phyloP scores from a whole-genome alignment of 1,284 basidiomycete species.

The Mycena citricolor region DNA sequence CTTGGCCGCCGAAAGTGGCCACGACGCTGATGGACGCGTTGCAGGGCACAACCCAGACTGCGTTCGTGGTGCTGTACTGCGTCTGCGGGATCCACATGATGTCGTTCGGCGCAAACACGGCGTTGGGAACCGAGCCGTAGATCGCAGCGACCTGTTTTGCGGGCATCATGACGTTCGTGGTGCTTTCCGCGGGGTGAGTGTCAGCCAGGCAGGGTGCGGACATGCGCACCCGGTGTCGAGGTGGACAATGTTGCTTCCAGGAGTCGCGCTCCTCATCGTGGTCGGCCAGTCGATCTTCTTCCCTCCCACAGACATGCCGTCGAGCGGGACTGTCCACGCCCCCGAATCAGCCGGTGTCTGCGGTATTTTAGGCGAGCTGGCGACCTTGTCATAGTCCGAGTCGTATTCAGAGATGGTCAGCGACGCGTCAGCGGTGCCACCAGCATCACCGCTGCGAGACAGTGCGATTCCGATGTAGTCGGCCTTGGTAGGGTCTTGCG shows the following conservation, averaged over 20 bases:
- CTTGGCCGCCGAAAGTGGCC: slow-evolving; percentile 14
- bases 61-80: slow-evolving; percentile 14
- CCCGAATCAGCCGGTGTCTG: slow-evolving; percentile 15
- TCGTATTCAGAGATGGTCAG: slow-evolving; percentile 22
- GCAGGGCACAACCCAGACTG: slow-evolving; percentile 19
- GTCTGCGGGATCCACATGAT: slow-evolving; percentile 11
- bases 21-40: slow-evolving; percentile 12
- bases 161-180: slow-evolving; percentile 17
- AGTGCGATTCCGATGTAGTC: slow-evolving; percentile 21
- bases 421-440: slow-evolving; percentile 17
- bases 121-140: slow-evolving; percentile 18
- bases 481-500: slow-evolving; percentile 1
- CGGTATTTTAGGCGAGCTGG: slow-evolving; percentile 11
- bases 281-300: slow-evolving; percentile 19
- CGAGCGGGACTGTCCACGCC: slow-evolving; percentile 17
- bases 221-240: slow-evolving; percentile 12
- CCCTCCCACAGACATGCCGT: slow-evolving; percentile 10
- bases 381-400: slow-evolving; percentile 10
- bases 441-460: slow-evolving; percentile 18
- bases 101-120: slow-evolving; percentile 12
- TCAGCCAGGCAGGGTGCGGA: background rate
- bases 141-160: slow-evolving; percentile 9
- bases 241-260: slow-evolving; percentile 16
- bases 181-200: too few relatives aligned
- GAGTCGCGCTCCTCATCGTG: slow-evolving; percentile 7